Evolutionary conservation across 768 basidiomycete species (phyloP), one percentile per base, ranked within the genome.

Genomic region (Daedaleopsis sinensis): DNA sequence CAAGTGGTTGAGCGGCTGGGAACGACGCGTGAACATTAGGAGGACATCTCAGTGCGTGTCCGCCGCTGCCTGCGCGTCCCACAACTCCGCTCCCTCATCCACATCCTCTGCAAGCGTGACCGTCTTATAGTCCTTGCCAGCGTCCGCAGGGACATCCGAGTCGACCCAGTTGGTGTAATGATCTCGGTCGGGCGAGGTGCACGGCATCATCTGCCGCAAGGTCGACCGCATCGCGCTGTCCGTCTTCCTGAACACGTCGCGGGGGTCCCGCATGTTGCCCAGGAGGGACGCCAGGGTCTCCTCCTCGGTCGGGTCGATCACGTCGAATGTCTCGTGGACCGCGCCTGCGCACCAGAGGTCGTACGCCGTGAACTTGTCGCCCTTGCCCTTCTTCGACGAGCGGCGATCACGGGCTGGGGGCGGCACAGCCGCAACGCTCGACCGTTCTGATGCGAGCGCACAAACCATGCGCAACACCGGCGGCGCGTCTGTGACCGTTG

Each of bases 401-500:
- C 12, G 47, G 44, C 23, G 21, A 8, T 24, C 7, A 15, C 9
- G 0, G 12, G 19, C 15, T 1, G 47, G 19, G 9, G 8, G 12
- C 21, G 12, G 10, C 13, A 5, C 23, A 6, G 24, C 47, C n/a
- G n/a, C 23, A 6, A 49, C 47, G 23, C 10, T 15, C 1, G 47
- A 24, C 15, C 13, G 19, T 10, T 8, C 6, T 9, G 47, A 49
- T 19, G 64, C 70, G 1, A 72, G 62, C 11, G 71, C 68, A 42
- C 70, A 72, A 42, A 74, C 63, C 19, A 72, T 69, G 47, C 47
- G 47, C 47, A 49, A 21, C 6, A 49, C 47, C 47, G 47, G 47
- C 11, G 21, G 52, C 64, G 66, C 55, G 63, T 71, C 24, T 68
- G n/a, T 8, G 66, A 67, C 68, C 9, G 49, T 46, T n/a, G 24